Base-by-base conservation (phyloP, 2,329 filamentous ascomycete genomes). In the Didymella lethalis region DNA sequence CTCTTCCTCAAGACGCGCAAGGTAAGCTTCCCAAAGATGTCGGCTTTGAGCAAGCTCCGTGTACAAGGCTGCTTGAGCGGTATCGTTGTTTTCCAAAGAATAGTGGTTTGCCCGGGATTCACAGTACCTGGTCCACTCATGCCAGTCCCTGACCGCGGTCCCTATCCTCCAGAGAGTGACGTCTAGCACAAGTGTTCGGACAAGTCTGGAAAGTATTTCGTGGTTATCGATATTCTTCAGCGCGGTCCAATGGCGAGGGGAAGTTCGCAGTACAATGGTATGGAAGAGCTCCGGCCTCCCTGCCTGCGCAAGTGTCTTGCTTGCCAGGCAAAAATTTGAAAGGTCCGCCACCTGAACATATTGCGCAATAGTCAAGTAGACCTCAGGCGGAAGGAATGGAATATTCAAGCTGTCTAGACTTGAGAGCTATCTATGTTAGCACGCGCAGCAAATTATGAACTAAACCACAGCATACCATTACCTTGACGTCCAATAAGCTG, bases 181-280 rank as follows among this genome's bases (percentile, higher is more conserved):
- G n/a, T 67, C 65, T 57, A 59, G 59, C 16, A 61, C 43, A 7
- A 66, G 20, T n/a, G 57, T 54, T 7, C 53, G 49, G 2, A 64
- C 62, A 26, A 44, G 38, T 26, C 29, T 56, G n/a, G 51, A 54
- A 12, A 66, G 48, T 18, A 59, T 40, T 3, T 54, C 32, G 43
- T 45, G 34, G 4, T 31, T 12, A 43, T 48, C 46, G 23, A 68
- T 57, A 3, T 36, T 12, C 4, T 47, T 48, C n/a, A 64, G 23
- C 26, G 57, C 58, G 7, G 57, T 47, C 2, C 64, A 16, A 45
- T 59, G 66, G 32, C 47, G 26, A 11, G 34, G 28, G 28, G 59
- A 63, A 20, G 34, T 54, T 11, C 61, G 58, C 16, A 66, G 59
- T n/a, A 49, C 48, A 31, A 68, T 51, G 2, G 52, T 64, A 2